Base-by-base conservation (phyloP, 352 stramenopile genomes). In the Globisporangium canariense region DNA sequence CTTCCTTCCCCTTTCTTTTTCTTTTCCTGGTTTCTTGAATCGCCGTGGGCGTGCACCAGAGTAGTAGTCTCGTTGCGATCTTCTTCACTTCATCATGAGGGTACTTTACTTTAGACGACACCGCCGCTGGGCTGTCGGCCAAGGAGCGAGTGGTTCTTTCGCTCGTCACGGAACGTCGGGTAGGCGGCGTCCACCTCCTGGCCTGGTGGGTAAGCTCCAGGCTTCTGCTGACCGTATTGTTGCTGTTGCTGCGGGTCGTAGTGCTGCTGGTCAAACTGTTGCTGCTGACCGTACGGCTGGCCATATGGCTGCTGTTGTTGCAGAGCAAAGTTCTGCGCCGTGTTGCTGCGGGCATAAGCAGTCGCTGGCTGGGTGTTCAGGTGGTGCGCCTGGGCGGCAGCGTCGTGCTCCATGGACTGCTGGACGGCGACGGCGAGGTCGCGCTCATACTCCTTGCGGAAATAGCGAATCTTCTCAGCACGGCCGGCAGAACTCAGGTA, bases 391-490 rank as follows among this genome's bases (percentile, higher is more conserved):
- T 67, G 62, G n/a, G 72, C 70, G 4, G 76, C 64, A 3, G 68
- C 65, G 41, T 90, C 77, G 14, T 74, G 70, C 52, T 90, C 80
- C 63, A 89, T 73, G 13, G 81, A 91, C 61, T 88, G 77, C 67
- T 94, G 86, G 64, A 94, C 79, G 2, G 86, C 86, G 58, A 93
- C 40, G 2, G 80, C 83, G 51, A 94, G 62, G 57, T 94, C 83
- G 10, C 79, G 78, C 62, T 92, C 83, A 66, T 94, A 94, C 36
- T 90, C 78, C 54, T 91, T 90, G 13, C 86, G 80, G 69, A 93
- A 94, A 70, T 91, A 91, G 16, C 86, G 78, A 53, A 94, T 91
- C 66, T 94, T 94, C 58, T 94, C 86, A 0, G 86, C 86, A 11
- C 86, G 81, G 13, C 86, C 86, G 1, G 86, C 86, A 7, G 86